These are phyloP conservation scores for Talaromyces islandicus DNA, from an alignment of 2,329 filamentous ascomycete genomes.

Conservation along the genomic window DNA sequence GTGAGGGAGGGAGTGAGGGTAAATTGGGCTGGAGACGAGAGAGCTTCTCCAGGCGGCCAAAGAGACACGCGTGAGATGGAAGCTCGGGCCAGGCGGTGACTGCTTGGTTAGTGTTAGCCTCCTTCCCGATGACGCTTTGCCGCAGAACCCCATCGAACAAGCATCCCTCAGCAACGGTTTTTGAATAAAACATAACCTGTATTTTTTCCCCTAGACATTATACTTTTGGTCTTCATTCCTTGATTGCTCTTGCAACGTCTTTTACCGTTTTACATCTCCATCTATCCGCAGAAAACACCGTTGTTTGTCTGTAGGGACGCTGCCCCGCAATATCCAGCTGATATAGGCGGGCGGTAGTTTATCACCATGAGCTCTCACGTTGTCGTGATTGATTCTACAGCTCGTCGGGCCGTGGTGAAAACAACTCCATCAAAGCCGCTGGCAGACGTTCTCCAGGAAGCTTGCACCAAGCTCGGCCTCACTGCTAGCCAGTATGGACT, in stretches of 20 bases:
- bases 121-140: constrained; percentile 25
- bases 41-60: constrained; percentile 20
- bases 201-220: neutral
- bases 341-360: constrained; percentile 5
- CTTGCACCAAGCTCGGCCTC: constrained; percentile 74
- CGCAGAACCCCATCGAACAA: constrained; percentile 14
- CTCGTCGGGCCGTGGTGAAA: constrained; percentile 74
- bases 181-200: neutral
- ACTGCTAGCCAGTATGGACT: constrained; percentile 68
- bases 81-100: constrained; percentile 23
- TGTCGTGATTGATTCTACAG: constrained; percentile 74
- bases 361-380: constrained; percentile 75
- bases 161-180: neutral
- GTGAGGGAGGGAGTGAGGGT: constrained; percentile 1
- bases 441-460: constrained; percentile 79
- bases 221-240: constrained; percentile 10
- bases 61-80: constrained; percentile 14
- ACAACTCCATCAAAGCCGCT: constrained; percentile 75
- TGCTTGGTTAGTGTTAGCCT: neutral
- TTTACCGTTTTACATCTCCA: neutral
- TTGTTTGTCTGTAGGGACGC: neutral
- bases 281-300: neutral
- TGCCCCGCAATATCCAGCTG: constrained; percentile 17
- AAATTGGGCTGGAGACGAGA: constrained; percentile 8
- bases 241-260: neutral